Evolutionary conservation across 2,329 filamentous ascomycete species (phyloP).

Genomic region (Achaetomium macrosporum): DNA sequence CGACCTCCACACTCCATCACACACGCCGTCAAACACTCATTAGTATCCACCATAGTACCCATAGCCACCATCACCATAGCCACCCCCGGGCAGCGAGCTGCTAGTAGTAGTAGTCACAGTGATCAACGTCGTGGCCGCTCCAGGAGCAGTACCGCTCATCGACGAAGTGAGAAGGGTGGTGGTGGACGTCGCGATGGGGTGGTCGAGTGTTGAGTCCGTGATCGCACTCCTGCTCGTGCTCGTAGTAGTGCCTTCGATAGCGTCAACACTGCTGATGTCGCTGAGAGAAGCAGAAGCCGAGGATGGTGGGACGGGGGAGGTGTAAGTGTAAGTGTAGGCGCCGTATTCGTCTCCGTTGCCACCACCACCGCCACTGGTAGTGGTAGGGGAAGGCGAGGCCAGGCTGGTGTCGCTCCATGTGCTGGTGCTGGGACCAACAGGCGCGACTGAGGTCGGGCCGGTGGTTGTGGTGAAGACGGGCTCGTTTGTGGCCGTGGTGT

Average conservation of each 20-base stretch:
- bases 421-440: neutral
- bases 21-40: neutral
- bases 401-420: neutral
- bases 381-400: neutral
- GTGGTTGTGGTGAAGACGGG: neutral
- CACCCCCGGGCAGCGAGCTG: neutral
- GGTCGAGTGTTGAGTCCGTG: no score
- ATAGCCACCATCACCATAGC: neutral
- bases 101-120: no score
- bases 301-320: neutral
- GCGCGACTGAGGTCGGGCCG: no score
- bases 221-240: neutral
- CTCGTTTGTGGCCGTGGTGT: neutral
- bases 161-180: no score
- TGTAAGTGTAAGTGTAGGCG: neutral
- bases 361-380: no score
- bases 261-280: neutral
- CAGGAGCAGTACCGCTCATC: neutral
- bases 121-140: neutral
- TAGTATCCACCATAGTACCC: neutral
- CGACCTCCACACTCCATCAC: neutral
- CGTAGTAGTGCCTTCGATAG: neutral
- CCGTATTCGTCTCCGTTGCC: neutral
- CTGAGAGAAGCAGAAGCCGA: neutral
- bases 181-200: neutral